Percentiles rank a stretch among this genome's conserved stretches.
These are phyloP conservation scores for Cyberlindnera americana DNA, from an alignment of 805 yeast species.

Conservation along the genomic window DNA sequence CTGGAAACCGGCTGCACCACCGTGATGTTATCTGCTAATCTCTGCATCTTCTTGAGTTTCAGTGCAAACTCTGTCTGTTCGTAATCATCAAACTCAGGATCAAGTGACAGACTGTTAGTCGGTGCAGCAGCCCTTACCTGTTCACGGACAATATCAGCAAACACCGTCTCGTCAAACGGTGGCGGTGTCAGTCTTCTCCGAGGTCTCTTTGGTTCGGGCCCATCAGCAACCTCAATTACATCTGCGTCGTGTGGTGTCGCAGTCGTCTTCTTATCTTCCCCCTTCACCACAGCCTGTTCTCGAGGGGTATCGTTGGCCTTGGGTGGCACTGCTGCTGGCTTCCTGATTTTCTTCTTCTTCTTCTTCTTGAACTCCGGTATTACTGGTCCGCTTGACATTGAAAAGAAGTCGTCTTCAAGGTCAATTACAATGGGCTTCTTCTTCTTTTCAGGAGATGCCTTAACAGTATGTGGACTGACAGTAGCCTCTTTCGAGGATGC, in stretches of 20 bases:
- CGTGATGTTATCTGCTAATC: conserved; percentile 2
- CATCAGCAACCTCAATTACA: conserved; percentile 2
- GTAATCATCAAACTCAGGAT: conserved; percentile 10
- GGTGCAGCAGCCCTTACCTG: neutral
- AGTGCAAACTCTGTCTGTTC: conserved; percentile 7
- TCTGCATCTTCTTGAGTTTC: neutral
- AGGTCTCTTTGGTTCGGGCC: conserved; percentile 2
- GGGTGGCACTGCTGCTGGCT: neutral
- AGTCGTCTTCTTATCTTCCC: neutral
- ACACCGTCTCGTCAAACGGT: conserved; percentile 17
- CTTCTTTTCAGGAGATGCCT: neutral
- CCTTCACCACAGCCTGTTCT: no score
- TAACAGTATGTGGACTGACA: neutral
- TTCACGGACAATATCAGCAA: neutral
- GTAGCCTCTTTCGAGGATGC: neutral
- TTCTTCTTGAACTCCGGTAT: conserved; percentile 13
- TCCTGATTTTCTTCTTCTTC: conserved; percentile 14
- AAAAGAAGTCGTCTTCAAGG: conserved; percentile 28
- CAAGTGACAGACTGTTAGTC: neutral
- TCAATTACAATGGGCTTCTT: neutral
- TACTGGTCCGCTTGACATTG: conserved; percentile 15
- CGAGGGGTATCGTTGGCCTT: no score
- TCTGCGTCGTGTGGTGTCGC: neutral
- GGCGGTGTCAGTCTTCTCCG: conserved; percentile 9
- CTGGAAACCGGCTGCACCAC: neutral